Conservation (phyloP, 768 basidiomycete genomes). For the Suillus brevipes region DNA sequence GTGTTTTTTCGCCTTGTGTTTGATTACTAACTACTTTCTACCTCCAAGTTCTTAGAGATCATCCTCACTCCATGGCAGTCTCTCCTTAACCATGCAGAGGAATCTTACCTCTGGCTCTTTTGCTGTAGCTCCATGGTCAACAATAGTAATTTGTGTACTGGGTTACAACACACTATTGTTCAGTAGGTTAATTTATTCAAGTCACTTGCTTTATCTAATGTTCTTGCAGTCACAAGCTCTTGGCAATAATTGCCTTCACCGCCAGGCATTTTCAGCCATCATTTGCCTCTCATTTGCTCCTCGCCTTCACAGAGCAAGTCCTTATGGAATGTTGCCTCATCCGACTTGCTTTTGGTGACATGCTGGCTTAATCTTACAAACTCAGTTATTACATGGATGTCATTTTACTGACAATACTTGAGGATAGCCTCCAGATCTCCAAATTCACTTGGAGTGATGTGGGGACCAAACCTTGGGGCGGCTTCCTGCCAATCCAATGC, state of each 20-base stretch:
- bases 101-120: neutral
- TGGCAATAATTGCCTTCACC: neutral
- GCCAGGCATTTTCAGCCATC: neutral
- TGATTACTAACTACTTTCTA: neutral
- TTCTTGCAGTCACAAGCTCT: neutral
- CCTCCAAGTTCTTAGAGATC: neutral
- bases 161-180: neutral
- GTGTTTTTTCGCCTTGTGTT: neutral
- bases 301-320: neutral
- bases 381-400: neutral
- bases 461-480: neutral
- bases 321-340: neutral
- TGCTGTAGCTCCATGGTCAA: neutral
- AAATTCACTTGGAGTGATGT: neutral
- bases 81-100: neutral
- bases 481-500: conserved; percentile 5
- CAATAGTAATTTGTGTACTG: neutral
- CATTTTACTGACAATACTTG: neutral
- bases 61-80: neutral
- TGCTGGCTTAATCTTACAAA: neutral
- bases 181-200: neutral
- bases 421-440: neutral
- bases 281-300: neutral
- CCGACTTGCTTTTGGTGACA: neutral
- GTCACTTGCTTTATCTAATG: neutral